Conservation (phyloP, 2,329 filamentous ascomycete species). For the Diaporthe sp. region DNA sequence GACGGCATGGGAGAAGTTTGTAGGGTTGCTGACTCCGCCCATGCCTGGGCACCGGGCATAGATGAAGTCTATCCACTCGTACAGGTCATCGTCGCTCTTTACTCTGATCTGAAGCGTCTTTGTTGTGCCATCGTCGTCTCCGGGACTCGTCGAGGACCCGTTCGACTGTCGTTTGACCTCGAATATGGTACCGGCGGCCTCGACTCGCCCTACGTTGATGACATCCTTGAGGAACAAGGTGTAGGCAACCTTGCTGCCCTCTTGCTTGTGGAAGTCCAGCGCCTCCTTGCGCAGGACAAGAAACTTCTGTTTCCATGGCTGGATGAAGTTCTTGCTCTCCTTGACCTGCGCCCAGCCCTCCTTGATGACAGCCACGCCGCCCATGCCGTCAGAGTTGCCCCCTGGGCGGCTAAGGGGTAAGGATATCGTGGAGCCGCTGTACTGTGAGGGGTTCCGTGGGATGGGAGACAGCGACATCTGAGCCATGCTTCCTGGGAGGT, state of each 20-base stretch:
- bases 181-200: constrained; percentile 92
- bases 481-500: constrained; percentile 83
- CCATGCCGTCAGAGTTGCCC: constrained; percentile 66
- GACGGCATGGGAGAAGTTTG: constrained; percentile 96
- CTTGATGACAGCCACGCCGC: constrained; percentile 81
- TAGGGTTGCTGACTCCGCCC: constrained; percentile 98
- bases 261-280: constrained; percentile 94
- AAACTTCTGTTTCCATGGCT: constrained; percentile 90
- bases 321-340: constrained; percentile 89
- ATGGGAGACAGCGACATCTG: constrained; percentile 83
- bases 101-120: constrained; percentile 93
- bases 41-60: constrained; percentile 97
- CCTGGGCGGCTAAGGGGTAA: constrained; percentile 75
- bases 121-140: constrained; percentile 83
- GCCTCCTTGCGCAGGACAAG: constrained; percentile 93
- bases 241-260: constrained; percentile 89
- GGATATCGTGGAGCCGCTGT: constrained; percentile 80
- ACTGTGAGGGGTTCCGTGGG: constrained; percentile 73
- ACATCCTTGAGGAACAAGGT: constrained; percentile 90
- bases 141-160: constrained; percentile 77
- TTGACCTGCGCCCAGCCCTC: constrained; percentile 89
- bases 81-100: constrained; percentile 95
- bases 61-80: constrained; percentile 99
- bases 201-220: constrained; percentile 89
- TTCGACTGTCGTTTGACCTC: constrained; percentile 87